A percentile compares a stretch with the other conserved stretches of the same genome.
Conservation (phyloP, 805 yeast species). For the Candida sonorensis region DNA sequence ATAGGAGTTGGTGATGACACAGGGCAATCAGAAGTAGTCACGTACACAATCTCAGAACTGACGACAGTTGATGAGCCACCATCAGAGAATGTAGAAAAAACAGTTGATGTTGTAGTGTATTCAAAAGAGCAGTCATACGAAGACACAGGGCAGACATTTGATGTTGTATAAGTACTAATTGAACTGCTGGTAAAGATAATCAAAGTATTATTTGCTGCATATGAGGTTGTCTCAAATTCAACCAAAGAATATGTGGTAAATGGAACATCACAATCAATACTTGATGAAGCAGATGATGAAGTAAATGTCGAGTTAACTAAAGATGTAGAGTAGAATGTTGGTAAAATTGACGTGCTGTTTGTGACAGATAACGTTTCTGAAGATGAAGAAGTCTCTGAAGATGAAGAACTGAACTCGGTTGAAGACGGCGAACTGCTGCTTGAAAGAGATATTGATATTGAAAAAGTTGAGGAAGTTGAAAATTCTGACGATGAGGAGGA, state of each 20-base stretch:
- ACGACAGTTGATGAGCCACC: no score
- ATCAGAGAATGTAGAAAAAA: no score
- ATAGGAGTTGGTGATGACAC: background rate
- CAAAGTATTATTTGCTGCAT: background rate
- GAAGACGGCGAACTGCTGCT: slow-evolving; percentile 1
- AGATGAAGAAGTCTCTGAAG: slow-evolving; percentile 2
- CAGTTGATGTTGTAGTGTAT: no score
- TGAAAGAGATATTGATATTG: slow-evolving; percentile 2
- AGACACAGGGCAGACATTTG: no score
- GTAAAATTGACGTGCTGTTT: slow-evolving; percentile 1
- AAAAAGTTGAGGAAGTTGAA: slow-evolving; percentile 1
- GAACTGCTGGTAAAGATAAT: slow-evolving; percentile 1
- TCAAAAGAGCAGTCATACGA: no score
- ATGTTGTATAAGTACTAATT: no score
- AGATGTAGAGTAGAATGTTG: background rate
- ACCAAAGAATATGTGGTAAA: background rate
- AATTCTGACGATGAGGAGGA: slow-evolving; percentile 1
- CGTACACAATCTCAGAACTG: no score
- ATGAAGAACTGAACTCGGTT: slow-evolving; percentile 1
- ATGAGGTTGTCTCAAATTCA: background rate
- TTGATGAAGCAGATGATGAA: slow-evolving; percentile 1
- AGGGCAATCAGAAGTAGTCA: background rate
- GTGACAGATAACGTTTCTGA: no score
- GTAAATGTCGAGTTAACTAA: background rate
- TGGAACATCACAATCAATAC: slow-evolving; percentile 1